phyloP scores from a whole-genome alignment of 371 early-diverging fungal species.

The Dinochytrium kinnereticum region DNA sequence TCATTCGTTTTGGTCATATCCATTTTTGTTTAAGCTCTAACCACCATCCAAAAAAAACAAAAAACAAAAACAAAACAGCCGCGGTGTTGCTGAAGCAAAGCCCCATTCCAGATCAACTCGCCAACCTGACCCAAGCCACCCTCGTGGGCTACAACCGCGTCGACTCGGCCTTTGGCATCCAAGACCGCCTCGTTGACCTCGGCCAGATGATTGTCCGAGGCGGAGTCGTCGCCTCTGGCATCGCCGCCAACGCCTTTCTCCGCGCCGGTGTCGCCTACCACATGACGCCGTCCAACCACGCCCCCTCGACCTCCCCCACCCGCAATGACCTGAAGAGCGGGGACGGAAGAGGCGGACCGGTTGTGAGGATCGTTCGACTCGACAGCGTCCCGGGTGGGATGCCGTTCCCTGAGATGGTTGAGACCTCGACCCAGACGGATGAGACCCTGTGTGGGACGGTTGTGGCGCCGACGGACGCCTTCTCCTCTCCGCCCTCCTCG shows the following conservation, averaged over 20 bases:
- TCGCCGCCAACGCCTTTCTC: slow-evolving; percentile 37
- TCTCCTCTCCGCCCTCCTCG: not conserved
- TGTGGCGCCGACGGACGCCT: not conserved
- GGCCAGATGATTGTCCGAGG: slow-evolving; percentile 24
- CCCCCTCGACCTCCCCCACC: not conserved
- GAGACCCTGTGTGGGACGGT: not conserved
- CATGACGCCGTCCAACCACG: slow-evolving; percentile 32
- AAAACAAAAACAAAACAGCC: too few species aligned
- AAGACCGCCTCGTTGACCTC: slow-evolving; percentile 23
- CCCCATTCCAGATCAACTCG: slow-evolving; percentile 39
- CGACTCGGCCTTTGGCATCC: slow-evolving; percentile 34
- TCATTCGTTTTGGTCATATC: not conserved
- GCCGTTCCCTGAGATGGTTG: slow-evolving; percentile 24
- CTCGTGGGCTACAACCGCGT: slow-evolving; percentile 31
- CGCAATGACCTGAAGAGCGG: not conserved
- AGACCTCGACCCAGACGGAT: slow-evolving; percentile 21
- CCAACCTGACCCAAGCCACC: slow-evolving; percentile 17
- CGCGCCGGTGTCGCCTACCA: slow-evolving; percentile 44
- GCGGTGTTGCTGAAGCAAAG: slow-evolving; percentile 38
- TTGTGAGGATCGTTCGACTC: slow-evolving; percentile 13
- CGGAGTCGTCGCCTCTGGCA: slow-evolving; percentile 30
- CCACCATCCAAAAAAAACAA: too few species aligned
- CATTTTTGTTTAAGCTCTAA: not conserved
- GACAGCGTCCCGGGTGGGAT: slow-evolving; percentile 18
- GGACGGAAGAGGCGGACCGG: not conserved